phyloP scores from a whole-genome alignment of 2,329 filamentous ascomycete genomes.

The Arthrobotrys sphaeroides region DNA sequence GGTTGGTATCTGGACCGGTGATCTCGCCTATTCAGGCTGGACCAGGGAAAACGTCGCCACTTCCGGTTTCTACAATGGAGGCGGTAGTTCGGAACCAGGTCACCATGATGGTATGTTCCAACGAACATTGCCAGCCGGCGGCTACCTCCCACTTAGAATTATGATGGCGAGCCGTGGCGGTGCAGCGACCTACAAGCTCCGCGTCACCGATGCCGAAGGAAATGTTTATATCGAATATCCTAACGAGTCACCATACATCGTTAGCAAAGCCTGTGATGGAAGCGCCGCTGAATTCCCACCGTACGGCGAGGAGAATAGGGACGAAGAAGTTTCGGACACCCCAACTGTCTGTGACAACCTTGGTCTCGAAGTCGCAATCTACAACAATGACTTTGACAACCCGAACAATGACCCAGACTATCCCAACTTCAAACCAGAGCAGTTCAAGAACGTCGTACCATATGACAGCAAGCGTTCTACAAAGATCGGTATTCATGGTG shows the following conservation, averaged over 20 bases:
- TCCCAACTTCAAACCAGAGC: slow-evolving; percentile 1
- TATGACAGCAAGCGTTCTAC: background rate
- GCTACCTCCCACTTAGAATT: slow-evolving; percentile 6
- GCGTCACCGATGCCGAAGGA: background rate
- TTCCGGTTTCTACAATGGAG: background rate
- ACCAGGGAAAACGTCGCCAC: background rate
- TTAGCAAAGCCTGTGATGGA: background rate
- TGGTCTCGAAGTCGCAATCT: slow-evolving; percentile 9
- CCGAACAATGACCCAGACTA: background rate
- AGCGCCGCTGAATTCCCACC: background rate
- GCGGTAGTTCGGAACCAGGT: background rate
- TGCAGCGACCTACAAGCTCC: background rate
- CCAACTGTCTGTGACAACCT: slow-evolving; percentile 1
- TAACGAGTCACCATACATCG: background rate
- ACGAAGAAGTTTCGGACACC: background rate
- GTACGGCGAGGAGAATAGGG: background rate
- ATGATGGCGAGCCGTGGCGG: slow-evolving; percentile 6
- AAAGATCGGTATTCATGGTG: slow-evolving; percentile 4
- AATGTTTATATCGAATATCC: background rate
- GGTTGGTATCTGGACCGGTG: background rate
- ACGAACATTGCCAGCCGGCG: background rate
- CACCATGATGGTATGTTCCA: background rate
- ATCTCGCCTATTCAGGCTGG: background rate
- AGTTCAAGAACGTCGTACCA: background rate
- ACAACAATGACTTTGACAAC: slow-evolving; percentile 6